Evolutionary conservation across 371 early-diverging fungal species (phyloP).

Genomic region (Mucor plumbeus): DNA sequence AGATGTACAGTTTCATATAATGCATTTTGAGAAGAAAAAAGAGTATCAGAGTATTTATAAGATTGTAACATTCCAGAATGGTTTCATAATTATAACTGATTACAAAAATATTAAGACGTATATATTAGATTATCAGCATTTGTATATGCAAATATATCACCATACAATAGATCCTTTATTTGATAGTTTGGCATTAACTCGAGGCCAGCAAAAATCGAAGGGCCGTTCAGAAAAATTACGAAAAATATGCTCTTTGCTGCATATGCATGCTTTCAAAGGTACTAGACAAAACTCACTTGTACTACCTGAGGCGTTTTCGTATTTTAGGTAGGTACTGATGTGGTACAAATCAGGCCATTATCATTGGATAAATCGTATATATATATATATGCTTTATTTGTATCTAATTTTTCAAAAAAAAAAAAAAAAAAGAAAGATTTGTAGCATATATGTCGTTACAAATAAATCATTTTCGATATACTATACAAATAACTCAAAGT

Average conservation of each 20-base stretch:
- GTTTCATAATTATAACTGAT: too few relatives aligned
- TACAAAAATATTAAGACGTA: too few relatives aligned
- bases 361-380: slow-evolving; percentile 1
- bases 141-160: neutral
- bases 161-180: neutral
- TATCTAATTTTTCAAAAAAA: neutral
- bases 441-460: neutral
- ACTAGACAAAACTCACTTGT: neutral
- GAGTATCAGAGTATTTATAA: neutral
- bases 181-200: neutral
- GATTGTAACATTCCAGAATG: neutral
- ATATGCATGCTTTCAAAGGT: too few relatives aligned
- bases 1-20: neutral
- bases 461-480: too few relatives aligned
- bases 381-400: neutral
- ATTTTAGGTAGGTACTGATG: neutral
- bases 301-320: neutral
- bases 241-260: neutral
- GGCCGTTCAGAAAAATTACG: too few relatives aligned
- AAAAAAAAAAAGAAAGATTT: too few relatives aligned
- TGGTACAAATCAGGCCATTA: neutral
- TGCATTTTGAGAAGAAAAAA: neutral
- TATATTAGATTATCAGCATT: too few relatives aligned
- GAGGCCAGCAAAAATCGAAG: too few relatives aligned
- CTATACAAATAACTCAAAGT: too few relatives aligned